A percentile compares a stretch with the other conserved stretches of the same genome.
Evolutionary conservation across 352 stramenopile species (phyloP).

Genomic region (Phytophthora quininea): DNA sequence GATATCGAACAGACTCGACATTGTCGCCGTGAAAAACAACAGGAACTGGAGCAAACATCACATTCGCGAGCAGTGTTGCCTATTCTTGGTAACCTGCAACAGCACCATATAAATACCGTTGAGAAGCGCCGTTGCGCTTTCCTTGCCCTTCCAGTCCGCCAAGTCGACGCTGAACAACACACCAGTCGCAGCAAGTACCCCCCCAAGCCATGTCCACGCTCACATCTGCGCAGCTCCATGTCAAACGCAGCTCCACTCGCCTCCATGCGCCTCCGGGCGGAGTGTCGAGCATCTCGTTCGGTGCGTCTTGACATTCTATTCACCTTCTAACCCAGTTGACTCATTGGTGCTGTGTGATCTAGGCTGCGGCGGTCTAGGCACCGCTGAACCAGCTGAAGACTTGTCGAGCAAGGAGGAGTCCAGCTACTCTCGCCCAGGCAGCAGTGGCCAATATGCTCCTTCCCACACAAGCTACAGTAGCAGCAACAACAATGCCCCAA

Average conservation of each 20-base stretch:
- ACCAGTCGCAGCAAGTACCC: background rate
- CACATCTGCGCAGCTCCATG: slow-evolving; percentile 73
- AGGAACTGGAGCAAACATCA: background rate
- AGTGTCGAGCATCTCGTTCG: slow-evolving; percentile 72
- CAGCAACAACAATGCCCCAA: slow-evolving; percentile 17
- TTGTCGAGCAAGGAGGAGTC: slow-evolving; percentile 23
- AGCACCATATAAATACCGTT: background rate
- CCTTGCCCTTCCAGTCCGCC: background rate
- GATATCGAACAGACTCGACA: slow-evolving; percentile 71
- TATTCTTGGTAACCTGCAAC: slow-evolving; percentile 15
- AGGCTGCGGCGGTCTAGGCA: slow-evolving; percentile 59
- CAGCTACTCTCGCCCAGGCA: slow-evolving; percentile 14
- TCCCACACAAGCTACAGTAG: slow-evolving; percentile 10
- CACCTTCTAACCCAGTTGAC: background rate
- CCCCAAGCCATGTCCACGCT: slow-evolving; percentile 67
- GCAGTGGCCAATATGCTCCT: slow-evolving; percentile 18
- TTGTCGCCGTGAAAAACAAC: slow-evolving; percentile 9
- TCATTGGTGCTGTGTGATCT: slow-evolving; percentile 4
- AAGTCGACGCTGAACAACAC: slow-evolving; percentile 6
- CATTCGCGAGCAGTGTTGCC: background rate
- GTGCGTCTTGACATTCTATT: slow-evolving; percentile 21
- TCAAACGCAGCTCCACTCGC: slow-evolving; percentile 81
- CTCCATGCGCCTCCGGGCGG: slow-evolving; percentile 73
- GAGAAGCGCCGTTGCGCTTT: background rate
- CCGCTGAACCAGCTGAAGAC: slow-evolving; percentile 36